Conservation (phyloP, 768 basidiomycete species). For the Suillus fuscotomentosus region DNA sequence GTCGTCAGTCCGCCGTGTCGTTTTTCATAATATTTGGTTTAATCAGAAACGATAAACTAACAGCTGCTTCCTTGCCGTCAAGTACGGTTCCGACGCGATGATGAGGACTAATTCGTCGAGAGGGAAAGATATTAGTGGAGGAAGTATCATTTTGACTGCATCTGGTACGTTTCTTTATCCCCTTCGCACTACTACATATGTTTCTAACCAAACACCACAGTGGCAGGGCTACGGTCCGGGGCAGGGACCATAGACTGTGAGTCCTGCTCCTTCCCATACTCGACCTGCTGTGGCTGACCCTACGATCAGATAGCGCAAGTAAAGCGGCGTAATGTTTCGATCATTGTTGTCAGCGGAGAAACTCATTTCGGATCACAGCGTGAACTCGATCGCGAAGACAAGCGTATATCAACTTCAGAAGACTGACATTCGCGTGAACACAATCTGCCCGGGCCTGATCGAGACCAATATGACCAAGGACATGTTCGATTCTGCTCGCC, state of each 20-base stretch:
- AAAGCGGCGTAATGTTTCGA: slow-evolving; percentile 72
- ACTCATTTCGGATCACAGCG: slow-evolving; percentile 42
- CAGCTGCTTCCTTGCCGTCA: slow-evolving; percentile 88
- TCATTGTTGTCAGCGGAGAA: neutral
- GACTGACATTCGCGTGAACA: slow-evolving; percentile 84
- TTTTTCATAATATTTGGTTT: slow-evolving; percentile 1
- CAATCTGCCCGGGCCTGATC: slow-evolving; percentile 89
- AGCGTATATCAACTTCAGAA: slow-evolving; percentile 76
- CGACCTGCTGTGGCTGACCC: slow-evolving; percentile 14
- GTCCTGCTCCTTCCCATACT: slow-evolving; percentile 20
- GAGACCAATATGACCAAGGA: slow-evolving; percentile 87
- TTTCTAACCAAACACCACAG: slow-evolving; percentile 35
- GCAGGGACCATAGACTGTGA: slow-evolving; percentile 81
- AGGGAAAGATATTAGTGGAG: slow-evolving; percentile 68
- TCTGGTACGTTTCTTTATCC: slow-evolving; percentile 50
- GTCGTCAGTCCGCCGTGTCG: slow-evolving; percentile 39
- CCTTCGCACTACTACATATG: neutral
- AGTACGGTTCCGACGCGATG: slow-evolving; percentile 86
- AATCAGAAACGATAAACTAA: slow-evolving; percentile 1
- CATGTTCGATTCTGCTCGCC: slow-evolving; percentile 77
- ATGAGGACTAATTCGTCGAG: slow-evolving; percentile 56
- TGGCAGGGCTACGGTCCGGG: slow-evolving; percentile 81
- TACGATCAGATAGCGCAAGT: slow-evolving; percentile 74
- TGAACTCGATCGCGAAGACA: slow-evolving; percentile 87
- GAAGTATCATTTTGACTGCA: slow-evolving; percentile 87